phyloP scores from a whole-genome alignment of 495 filamentous ascomycete species.

The Evansstolkia leycettana region DNA sequence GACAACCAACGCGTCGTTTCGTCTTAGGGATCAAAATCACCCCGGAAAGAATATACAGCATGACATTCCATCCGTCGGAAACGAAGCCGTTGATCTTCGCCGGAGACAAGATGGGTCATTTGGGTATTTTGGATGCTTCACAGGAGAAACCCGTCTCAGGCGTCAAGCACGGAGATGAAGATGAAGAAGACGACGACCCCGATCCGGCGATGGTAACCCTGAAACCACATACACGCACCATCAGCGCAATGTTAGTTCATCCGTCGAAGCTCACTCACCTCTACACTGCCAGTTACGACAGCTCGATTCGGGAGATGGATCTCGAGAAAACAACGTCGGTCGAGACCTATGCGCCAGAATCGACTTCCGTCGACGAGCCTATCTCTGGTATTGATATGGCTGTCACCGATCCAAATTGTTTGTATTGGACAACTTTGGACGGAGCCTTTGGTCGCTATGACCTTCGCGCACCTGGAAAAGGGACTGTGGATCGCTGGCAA shows the following conservation, averaged over 20 bases:
- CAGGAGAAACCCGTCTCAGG: constrained; percentile 40
- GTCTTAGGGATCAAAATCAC: constrained; percentile 86
- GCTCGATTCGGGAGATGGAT: constrained; percentile 79
- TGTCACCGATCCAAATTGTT: constrained; percentile 50
- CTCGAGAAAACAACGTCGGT: constrained; percentile 63
- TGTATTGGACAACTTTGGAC: constrained; percentile 81
- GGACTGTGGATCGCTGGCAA: constrained; percentile 48
- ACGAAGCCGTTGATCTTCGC: constrained; percentile 89
- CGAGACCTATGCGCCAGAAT: constrained; percentile 65
- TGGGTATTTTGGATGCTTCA: constrained; percentile 88
- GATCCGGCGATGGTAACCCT: constrained; percentile 72
- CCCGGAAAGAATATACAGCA: constrained; percentile 75
- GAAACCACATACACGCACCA: constrained; percentile 83
- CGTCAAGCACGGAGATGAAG: constrained; percentile 33
- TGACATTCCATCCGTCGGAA: constrained; percentile 78
- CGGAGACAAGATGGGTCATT: constrained; percentile 85
- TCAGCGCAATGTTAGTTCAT: constrained; percentile 68
- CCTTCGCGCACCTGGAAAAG: constrained; percentile 40
- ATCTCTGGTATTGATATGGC: constrained; percentile 75
- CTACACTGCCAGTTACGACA: constrained; percentile 88
- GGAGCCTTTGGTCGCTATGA: constrained; percentile 73
- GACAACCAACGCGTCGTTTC: constrained; percentile 1
- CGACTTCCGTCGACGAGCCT: constrained; percentile 55
- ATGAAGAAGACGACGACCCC: constrained; percentile 50
- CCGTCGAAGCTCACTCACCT: constrained; percentile 53